Conservation (phyloP, 352 stramenopile species). For the Pythium chondricola region DNA sequence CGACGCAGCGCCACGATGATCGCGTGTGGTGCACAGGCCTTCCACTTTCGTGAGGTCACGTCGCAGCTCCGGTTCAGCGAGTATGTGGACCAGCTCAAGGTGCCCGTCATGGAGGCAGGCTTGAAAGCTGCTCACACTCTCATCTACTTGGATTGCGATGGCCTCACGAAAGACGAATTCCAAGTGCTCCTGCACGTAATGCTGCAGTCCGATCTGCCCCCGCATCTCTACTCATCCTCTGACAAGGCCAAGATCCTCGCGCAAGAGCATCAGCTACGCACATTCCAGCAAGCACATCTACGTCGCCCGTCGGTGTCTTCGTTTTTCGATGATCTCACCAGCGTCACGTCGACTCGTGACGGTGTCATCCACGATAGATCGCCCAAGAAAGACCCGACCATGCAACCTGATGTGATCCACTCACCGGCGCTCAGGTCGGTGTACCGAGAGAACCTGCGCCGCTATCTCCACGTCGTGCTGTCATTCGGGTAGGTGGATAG, state of each 20-base stretch:
- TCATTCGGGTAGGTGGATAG: conserved; percentile 47
- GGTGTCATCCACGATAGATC: background rate
- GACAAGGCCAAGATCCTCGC: conserved; percentile 47
- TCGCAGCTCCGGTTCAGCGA: conserved; percentile 20
- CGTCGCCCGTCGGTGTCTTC: conserved; percentile 11
- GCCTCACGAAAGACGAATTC: conserved; percentile 28
- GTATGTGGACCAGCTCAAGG: conserved; percentile 47
- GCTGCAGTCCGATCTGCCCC: conserved; percentile 33
- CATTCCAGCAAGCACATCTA: conserved; percentile 13
- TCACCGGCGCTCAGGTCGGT: conserved; percentile 21
- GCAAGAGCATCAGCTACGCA: conserved; percentile 29
- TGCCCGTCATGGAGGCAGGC: conserved; percentile 35
- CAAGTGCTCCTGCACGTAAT: conserved; percentile 36
- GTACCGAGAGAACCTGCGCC: conserved; percentile 49
- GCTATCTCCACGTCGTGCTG: conserved; percentile 45
- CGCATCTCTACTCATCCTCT: conserved; percentile 34
- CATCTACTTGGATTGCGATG: conserved; percentile 52
- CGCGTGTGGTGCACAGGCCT: conserved; percentile 43
- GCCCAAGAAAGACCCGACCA: background rate
- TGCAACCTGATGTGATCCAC: too few species aligned
- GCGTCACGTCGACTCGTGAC: conserved; percentile 10
- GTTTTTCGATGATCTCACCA: conserved; percentile 17
- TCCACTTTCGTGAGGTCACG: conserved; percentile 44
- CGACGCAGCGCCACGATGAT: conserved; percentile 37
- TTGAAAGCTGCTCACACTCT: conserved; percentile 42